phyloP scores from a whole-genome alignment of 306 rosid species.

The Corylus avellana region DNA sequence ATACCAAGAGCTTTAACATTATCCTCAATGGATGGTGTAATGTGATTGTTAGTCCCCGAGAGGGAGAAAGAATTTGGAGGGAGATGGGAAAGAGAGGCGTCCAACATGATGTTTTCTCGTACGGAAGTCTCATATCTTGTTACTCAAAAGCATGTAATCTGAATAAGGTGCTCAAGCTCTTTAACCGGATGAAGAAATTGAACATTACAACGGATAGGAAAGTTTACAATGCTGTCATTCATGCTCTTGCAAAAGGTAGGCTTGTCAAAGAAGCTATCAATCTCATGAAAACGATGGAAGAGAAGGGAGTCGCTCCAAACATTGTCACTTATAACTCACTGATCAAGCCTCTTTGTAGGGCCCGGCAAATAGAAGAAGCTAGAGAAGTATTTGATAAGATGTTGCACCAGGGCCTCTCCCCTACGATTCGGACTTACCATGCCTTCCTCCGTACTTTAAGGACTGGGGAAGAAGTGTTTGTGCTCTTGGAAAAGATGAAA shows the following conservation, averaged over 20 bases:
- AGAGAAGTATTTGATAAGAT: slow-evolving; percentile 52
- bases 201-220: slow-evolving; percentile 65
- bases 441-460: slow-evolving; percentile 67
- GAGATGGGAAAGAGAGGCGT: slow-evolving; percentile 73
- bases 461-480: slow-evolving; percentile 64
- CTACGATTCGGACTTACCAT: slow-evolving; percentile 78
- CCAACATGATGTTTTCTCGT: slow-evolving; percentile 69
- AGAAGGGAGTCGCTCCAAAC: slow-evolving; percentile 55
- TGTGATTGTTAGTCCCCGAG: slow-evolving; percentile 56
- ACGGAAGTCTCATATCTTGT: slow-evolving; percentile 77
- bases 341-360: slow-evolving; percentile 81
- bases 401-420: slow-evolving; percentile 49
- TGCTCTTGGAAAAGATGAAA: slow-evolving; percentile 67
- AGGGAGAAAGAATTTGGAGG: slow-evolving; percentile 77
- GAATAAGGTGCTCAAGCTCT: slow-evolving; percentile 61
- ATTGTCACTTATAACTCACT: slow-evolving; percentile 75
- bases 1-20: slow-evolving; percentile 81
- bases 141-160: slow-evolving; percentile 69
- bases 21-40: slow-evolving; percentile 90
- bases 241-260: slow-evolving; percentile 70
- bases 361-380: slow-evolving; percentile 59
- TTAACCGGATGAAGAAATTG: slow-evolving; percentile 59
- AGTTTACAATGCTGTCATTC: slow-evolving; percentile 76
- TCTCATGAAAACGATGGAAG: slow-evolving; percentile 67
- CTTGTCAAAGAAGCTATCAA: slow-evolving; percentile 58